These are phyloP conservation scores for Marasmius tenuissimus DNA, from an alignment of 1,284 basidiomycete genomes.

Conservation along the genomic window DNA sequence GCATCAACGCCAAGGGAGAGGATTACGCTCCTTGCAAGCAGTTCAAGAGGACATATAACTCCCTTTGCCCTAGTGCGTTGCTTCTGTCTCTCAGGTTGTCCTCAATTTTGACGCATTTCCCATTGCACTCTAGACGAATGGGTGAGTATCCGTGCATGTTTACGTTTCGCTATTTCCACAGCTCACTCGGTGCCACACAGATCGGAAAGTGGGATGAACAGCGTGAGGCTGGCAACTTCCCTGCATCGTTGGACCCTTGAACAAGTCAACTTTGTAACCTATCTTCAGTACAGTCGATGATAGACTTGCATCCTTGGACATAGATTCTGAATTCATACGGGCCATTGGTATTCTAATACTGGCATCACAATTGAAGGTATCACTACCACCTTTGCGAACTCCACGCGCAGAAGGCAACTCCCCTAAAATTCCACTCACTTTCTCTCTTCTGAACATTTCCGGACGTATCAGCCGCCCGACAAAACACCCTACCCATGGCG, in stretches of 20 bases:
- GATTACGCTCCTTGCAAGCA: constrained; percentile 98
- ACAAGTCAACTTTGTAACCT: neutral
- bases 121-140: constrained; percentile 67
- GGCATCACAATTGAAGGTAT: neutral
- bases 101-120: constrained; percentile 7
- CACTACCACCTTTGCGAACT: constrained; percentile 36
- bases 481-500: constrained; percentile 34
- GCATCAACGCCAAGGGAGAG: constrained; percentile 95
- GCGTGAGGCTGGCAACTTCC: constrained; percentile 90
- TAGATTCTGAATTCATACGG: neutral
- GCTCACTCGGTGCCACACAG: constrained; percentile 38
- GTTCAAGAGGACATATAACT: constrained; percentile 96
- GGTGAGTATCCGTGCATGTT: constrained; percentile 40
- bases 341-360: too few species aligned
- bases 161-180: neutral
- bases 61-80: constrained; percentile 94
- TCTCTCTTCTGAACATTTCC: constrained; percentile 46
- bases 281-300: neutral
- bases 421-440: constrained; percentile 56
- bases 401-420: constrained; percentile 58
- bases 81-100: constrained; percentile 7
- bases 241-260: constrained; percentile 80
- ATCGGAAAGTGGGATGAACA: constrained; percentile 90
- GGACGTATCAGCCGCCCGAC: constrained; percentile 44
- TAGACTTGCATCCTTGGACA: neutral